Base-by-base conservation (phyloP, 1,139 yeast species). In the Nadsonia commutata region DNA sequence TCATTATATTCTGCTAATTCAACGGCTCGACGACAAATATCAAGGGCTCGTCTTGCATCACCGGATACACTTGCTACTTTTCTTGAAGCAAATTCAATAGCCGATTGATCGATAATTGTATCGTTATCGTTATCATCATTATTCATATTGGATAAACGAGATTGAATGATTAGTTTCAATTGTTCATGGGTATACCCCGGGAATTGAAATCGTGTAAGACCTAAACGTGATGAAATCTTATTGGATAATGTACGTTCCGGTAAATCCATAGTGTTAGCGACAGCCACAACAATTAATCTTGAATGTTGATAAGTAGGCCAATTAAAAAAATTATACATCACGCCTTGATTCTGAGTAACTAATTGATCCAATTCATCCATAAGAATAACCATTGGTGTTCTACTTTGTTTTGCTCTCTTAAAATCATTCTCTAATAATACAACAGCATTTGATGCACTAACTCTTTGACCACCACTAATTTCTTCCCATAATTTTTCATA, bases 61-160 rank as follows among this genome's bases (percentile, higher is more conserved):
- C 99, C 98, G 59, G 93, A 82, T 3, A 90, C 96, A 63, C 94
- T 79, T 6, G 97, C 95, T 38, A 90, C 94, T 60, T 86, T 86
- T 60, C 96, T 73, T 1, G 96, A 77, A 0, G 96, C 96, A 66
- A 82, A 86, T 47, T 80, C 90, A 48, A 88, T 74, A 0, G 98
- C 96, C 57, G 83, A 95, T 20, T 70, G 66, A 33, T 76, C 75
- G 43, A 88, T 57, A 5, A 58, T 48, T n/a, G 52, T 45, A 18
- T 51, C 51, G 8, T 43, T 52, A 1, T 63, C 61, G 38, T 57
- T 62, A 13, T 65, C 66, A 6, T 57, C 56, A 11, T 58, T 67
- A 18, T 74, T 69, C 31, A 80, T 59, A 51, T 71, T 67, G 37
- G 75, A 77, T 41, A 90, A 66, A 48, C 96, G 66, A 48, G 80